Conservation (phyloP, 2,329 filamentous ascomycete species). For the Aspergillus unguis region DNA sequence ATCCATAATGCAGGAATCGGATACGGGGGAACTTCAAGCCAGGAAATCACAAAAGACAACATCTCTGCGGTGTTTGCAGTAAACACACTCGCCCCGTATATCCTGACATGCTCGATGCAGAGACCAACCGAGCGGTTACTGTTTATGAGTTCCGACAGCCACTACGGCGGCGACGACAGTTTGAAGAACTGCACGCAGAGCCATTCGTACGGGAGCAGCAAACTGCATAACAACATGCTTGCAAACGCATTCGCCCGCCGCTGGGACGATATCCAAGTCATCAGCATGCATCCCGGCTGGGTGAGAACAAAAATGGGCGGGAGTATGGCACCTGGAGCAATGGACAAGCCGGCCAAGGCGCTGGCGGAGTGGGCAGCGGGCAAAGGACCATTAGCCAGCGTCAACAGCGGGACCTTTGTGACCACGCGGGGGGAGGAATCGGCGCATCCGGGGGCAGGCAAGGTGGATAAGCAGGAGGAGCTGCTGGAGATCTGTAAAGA, state of each 20-base stretch:
- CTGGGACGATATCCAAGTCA: slow-evolving; percentile 46
- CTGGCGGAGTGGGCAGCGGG: slow-evolving; percentile 47
- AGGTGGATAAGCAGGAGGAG: slow-evolving; percentile 29
- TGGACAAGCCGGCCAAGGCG: slow-evolving; percentile 48
- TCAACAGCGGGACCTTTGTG: slow-evolving; percentile 19
- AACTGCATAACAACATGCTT: slow-evolving; percentile 56
- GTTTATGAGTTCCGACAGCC: slow-evolving; percentile 53
- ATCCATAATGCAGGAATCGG: slow-evolving; percentile 59
- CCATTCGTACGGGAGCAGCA: slow-evolving; percentile 54
- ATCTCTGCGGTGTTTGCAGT: slow-evolving; percentile 53
- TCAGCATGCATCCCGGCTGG: slow-evolving; percentile 54
- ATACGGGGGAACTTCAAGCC: slow-evolving; percentile 31
- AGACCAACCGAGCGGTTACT: slow-evolving; percentile 49
- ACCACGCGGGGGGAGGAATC: slow-evolving; percentile 23
- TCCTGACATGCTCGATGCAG: slow-evolving; percentile 52
- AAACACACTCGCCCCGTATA: slow-evolving; percentile 58
- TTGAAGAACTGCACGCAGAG: slow-evolving; percentile 34
- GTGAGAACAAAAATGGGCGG: slow-evolving; percentile 56
- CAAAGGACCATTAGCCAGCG: slow-evolving; percentile 18
- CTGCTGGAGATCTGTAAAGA: slow-evolving; percentile 16
- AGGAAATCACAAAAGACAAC: slow-evolving; percentile 45
- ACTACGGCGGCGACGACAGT: slow-evolving; percentile 46
- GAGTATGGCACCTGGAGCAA: slow-evolving; percentile 44
- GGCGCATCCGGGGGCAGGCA: slow-evolving; percentile 24
- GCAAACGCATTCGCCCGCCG: slow-evolving; percentile 53